phyloP scores from a whole-genome alignment of 2,329 filamentous ascomycete genomes.

The Lachnellula cervina region DNA sequence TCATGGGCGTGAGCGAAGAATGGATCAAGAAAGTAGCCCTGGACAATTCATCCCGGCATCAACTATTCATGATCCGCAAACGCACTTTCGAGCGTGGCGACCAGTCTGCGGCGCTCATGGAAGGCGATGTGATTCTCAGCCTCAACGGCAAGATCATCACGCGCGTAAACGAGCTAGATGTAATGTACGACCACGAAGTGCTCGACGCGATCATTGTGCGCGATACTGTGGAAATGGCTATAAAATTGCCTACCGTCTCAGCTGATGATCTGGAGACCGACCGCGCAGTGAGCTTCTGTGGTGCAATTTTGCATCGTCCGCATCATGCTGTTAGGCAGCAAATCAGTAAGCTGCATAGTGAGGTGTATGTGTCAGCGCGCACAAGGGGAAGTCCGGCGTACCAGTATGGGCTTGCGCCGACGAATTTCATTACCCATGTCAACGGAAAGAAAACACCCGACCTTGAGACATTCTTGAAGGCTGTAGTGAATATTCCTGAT shows the following conservation, averaged over 20 bases:
- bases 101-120: conserved; percentile 63
- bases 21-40: conserved; percentile 90
- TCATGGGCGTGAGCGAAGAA: conserved; percentile 94
- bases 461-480: conserved; percentile 71
- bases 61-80: conserved; percentile 98
- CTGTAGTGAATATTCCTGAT: conserved; percentile 83
- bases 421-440: conserved; percentile 95
- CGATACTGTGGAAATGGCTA: conserved; percentile 70
- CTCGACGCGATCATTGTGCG: conserved; percentile 85
- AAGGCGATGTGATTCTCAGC: conserved; percentile 89
- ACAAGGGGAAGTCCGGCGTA: conserved; percentile 79
- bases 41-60: conserved; percentile 87
- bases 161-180: conserved; percentile 83
- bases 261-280: conserved; percentile 91
- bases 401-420: conserved; percentile 88
- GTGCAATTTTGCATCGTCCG: conserved; percentile 85
- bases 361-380: conserved; percentile 90
- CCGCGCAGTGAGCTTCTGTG: conserved; percentile 89
- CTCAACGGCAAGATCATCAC: conserved; percentile 92
- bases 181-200: conserved; percentile 87
- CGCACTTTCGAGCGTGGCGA: conserved; percentile 64
- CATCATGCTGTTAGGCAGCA: conserved; percentile 97
- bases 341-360: conserved; percentile 91
- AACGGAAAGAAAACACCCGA: conserved; percentile 84
- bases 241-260: conserved; percentile 78